Conservation (phyloP, 257 asterid species). For the Parsonsia alboflavescens region DNA sequence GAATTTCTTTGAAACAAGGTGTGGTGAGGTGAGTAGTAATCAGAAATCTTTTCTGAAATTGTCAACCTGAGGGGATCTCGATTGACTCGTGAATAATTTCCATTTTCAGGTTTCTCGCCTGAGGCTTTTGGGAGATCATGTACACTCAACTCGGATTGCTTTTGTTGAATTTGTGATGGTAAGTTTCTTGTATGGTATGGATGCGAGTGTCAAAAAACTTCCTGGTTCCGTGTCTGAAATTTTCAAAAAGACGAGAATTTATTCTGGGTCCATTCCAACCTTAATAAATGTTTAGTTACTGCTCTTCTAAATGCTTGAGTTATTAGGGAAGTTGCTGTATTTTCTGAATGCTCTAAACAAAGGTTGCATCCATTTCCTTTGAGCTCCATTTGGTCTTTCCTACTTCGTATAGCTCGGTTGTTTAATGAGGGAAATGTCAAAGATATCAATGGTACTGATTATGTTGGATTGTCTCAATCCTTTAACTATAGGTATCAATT, state of each 20-base stretch:
- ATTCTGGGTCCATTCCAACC: background rate
- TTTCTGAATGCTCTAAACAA: background rate
- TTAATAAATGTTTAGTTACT: background rate
- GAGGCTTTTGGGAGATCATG: constrained; percentile 93
- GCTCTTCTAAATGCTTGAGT: background rate
- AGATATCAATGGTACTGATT: background rate
- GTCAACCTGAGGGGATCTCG: constrained; percentile 2
- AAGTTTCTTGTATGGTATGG: constrained; percentile 15
- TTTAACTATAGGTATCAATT: background rate
- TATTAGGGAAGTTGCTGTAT: background rate
- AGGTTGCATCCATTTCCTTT: background rate
- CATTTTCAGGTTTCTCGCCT: constrained; percentile 75
- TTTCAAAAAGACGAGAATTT: background rate
- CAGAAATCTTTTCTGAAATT: background rate
- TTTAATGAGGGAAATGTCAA: background rate
- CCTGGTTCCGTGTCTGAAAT: background rate
- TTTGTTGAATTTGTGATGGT: constrained; percentile 85
- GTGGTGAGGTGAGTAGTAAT: constrained; percentile 19
- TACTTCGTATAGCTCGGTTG: background rate
- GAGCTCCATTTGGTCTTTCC: background rate
- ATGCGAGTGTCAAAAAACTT: background rate
- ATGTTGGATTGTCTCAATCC: background rate
- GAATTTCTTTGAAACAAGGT: constrained; percentile 75
- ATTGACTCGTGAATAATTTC: constrained; percentile 6
- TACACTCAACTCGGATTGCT: constrained; percentile 88